Evolutionary conservation across 805 yeast genomes (phyloP), one percentile per base, ranked within the genome.

Genomic region (Saitoella complicata): DNA sequence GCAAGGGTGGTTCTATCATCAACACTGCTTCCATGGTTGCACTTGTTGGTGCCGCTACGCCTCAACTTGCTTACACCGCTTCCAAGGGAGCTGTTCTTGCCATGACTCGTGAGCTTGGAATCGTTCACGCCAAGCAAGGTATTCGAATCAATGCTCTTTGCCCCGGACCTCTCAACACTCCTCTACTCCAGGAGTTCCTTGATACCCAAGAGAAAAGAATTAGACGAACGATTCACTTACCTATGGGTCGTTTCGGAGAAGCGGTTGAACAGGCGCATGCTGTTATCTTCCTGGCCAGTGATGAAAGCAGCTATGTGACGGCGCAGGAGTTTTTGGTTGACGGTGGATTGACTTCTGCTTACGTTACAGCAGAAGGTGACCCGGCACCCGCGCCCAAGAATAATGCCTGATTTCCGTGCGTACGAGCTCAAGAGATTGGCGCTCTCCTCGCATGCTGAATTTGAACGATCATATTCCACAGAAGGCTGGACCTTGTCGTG

Each of bases 201-300:
- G 72, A 71, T 32, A 62, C 70, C 29, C 73, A 76, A 69, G 77
- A 73, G 56, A 60, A 67, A 52, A 68, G 64, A 59, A 62, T 67
- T 45, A 57, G 64, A 32, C 55, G 64, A 46, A 58, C 63, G 7
- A 62, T 60, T 32, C 64, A 60, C 44, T 47, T 60, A 31, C 79
- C 79, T 44, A 65, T 69, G 68, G 72, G 74, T 54, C 66, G 78
- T 56, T 72, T 74, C 70, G 78, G 79, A 40, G 78, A 73, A 55
- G 78, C 78, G 45, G 73, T 73, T 58, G 79, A 74, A 56, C 75
- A 73, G 56, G 76, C 76, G 45, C 76, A 77, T 48, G 71, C 77
- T 31, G 68, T 71, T 32, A 69, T 74, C 47, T 74, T 72, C 65
- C 63, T 74, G 63, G 78, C 78, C 7, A 67, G 72, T 11, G 64